Evolutionary conservation across 2,329 filamentous ascomycete genomes (phyloP).

Genomic region (Fusarium begoniae): DNA sequence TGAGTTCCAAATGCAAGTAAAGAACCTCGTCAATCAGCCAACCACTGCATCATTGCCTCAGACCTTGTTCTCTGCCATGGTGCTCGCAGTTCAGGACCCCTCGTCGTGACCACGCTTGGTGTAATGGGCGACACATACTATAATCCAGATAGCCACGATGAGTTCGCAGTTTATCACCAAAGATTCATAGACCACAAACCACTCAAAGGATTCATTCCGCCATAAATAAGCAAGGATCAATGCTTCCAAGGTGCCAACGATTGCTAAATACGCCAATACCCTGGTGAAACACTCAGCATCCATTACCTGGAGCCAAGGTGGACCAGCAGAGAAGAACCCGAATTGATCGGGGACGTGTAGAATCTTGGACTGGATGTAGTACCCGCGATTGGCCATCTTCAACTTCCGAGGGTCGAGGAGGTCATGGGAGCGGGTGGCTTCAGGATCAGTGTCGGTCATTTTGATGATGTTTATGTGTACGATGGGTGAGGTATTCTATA

Average conservation of each 20-base stretch:
- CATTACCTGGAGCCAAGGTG: not conserved
- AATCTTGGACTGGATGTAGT: slow-evolving; percentile 8
- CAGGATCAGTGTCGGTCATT: not conserved
- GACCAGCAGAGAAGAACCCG: slow-evolving; percentile 2
- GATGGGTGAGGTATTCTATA: not conserved
- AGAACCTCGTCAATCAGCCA: not conserved
- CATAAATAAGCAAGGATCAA: not conserved
- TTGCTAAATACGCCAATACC: not conserved
- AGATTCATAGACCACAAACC: not conserved
- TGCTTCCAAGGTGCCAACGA: not conserved
- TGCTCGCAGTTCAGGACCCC: not conserved
- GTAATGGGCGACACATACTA: not conserved
- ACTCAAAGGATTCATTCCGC: not conserved
- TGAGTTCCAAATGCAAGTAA: not conserved
- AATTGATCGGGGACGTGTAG: slow-evolving; percentile 11
- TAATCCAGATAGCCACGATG: not conserved
- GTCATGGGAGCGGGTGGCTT: not conserved
- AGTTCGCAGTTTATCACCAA: not conserved
- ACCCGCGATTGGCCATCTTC: not conserved
- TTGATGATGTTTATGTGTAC: not conserved
- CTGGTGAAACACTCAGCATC: not conserved
- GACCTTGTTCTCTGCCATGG: fast-evolving
- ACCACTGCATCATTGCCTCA: not conserved
- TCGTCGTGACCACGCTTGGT: not conserved
- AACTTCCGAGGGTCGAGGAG: not conserved